A percentile compares a stretch with the other conserved stretches of the same genome.
Conservation (phyloP, 2,329 filamentous ascomycete genomes). For the Sordariomycetes sp. region DNA sequence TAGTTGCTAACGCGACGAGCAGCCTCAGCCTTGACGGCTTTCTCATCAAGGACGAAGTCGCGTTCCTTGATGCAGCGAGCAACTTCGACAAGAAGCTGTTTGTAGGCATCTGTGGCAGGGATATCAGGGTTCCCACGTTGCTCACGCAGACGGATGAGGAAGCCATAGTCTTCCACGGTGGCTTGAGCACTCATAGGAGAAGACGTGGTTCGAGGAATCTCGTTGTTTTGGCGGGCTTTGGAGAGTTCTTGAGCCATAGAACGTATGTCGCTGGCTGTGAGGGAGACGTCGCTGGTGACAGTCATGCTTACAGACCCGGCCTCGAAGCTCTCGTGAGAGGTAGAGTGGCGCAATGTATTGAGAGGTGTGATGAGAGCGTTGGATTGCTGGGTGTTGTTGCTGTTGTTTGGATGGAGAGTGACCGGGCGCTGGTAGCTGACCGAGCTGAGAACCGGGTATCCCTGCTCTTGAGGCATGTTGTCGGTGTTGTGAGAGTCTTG, state of each 20-base stretch:
- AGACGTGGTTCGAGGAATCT: slow-evolving; percentile 20
- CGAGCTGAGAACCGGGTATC: neutral
- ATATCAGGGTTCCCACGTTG: slow-evolving; percentile 9
- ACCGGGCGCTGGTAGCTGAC: neutral
- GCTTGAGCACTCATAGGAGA: slow-evolving; percentile 14
- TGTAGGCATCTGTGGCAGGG: slow-evolving; percentile 12
- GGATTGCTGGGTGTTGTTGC: neutral
- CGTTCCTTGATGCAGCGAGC: slow-evolving; percentile 23
- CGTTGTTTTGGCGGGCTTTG: slow-evolving; percentile 18
- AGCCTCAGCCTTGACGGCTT: slow-evolving; percentile 11
- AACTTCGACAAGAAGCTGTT: slow-evolving; percentile 18
- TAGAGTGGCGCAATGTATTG: neutral
- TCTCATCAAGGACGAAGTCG: slow-evolving; percentile 14
- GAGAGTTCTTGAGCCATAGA: slow-evolving; percentile 20
- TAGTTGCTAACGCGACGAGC: slow-evolving; percentile 14
- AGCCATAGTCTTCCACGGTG: slow-evolving; percentile 19
- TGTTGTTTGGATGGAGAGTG: neutral
- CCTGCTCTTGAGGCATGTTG: neutral
- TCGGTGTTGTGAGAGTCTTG: too few relatives aligned
- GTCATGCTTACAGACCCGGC: neutral
- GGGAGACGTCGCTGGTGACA: neutral
- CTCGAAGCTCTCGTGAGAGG: neutral
- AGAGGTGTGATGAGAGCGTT: neutral
- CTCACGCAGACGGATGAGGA: slow-evolving; percentile 17
- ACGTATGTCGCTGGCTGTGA: slow-evolving; percentile 11